Evolutionary conservation across 2,329 filamentous ascomycete species (phyloP).

Genomic region (Aspergillus quadricinctus): DNA sequence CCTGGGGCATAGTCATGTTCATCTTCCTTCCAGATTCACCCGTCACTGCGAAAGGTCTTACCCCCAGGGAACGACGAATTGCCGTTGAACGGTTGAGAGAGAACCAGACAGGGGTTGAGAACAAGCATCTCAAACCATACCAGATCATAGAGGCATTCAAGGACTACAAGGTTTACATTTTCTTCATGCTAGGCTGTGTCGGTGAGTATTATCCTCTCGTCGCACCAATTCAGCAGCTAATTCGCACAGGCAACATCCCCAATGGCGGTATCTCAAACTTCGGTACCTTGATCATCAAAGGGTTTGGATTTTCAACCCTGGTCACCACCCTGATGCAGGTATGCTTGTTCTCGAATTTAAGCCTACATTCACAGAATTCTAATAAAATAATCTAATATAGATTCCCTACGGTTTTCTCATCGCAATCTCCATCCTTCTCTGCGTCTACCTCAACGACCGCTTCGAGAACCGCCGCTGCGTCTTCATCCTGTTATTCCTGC

Average conservation of each 20-base stretch:
- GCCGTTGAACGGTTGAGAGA: slow-evolving; percentile 52
- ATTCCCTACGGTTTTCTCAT: slow-evolving; percentile 50
- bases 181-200: slow-evolving; percentile 50
- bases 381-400: slow-evolving; percentile 5
- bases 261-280: slow-evolving; percentile 59
- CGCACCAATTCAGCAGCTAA: background rate
- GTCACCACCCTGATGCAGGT: slow-evolving; percentile 52
- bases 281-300: slow-evolving; percentile 55
- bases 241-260: slow-evolving; percentile 40
- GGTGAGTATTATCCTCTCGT: slow-evolving; percentile 20
- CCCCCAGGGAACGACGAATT: slow-evolving; percentile 49
- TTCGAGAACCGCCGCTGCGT: slow-evolving; percentile 48
- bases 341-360: background rate
- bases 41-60: slow-evolving; percentile 51
- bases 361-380: background rate
- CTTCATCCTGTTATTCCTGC: slow-evolving; percentile 53
- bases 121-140: slow-evolving; percentile 51
- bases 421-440: slow-evolving; percentile 47
- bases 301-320: slow-evolving; percentile 53
- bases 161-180: slow-evolving; percentile 58
- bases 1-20: slow-evolving; percentile 57
- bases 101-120: slow-evolving; percentile 58
- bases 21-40: slow-evolving; percentile 57
- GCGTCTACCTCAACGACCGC: slow-evolving; percentile 47
- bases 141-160: slow-evolving; percentile 54